phyloP scores from a whole-genome alignment of 371 early-diverging fungal species.

The Lichtheimia corymbifera region DNA sequence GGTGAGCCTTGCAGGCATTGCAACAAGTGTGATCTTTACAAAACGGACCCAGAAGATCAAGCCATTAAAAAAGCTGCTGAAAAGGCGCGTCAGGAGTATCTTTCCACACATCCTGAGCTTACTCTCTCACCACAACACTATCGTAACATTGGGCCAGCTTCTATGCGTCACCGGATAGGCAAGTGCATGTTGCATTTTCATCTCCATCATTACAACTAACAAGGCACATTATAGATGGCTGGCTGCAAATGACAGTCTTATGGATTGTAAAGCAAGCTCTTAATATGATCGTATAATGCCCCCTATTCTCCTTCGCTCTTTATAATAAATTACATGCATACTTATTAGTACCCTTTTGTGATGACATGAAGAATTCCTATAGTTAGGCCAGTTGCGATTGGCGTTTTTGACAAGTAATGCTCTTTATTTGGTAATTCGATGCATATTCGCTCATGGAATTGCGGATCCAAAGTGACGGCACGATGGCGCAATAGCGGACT shows the following conservation, averaged over 20 bases:
- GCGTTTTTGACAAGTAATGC: no score
- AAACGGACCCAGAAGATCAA: constrained; percentile 55
- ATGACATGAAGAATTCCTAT: no score
- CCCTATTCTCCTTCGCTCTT: not conserved
- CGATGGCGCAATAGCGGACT: constrained; percentile 6
- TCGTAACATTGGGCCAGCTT: constrained; percentile 32
- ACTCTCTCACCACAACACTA: constrained; percentile 11
- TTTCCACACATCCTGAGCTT: constrained; percentile 46
- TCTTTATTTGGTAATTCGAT: no score
- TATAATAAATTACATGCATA: no score
- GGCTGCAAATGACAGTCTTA: constrained; percentile 21
- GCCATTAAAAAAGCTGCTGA: constrained; percentile 47
- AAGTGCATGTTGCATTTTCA: not conserved
- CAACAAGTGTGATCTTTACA: constrained; percentile 62
- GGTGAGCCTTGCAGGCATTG: constrained; percentile 56
- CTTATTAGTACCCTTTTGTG: no score
- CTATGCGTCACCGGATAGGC: constrained; percentile 22
- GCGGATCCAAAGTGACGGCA: not conserved
- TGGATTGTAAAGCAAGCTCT: constrained; percentile 23
- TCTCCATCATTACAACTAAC: not conserved
- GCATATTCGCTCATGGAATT: no score
- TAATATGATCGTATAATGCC: constrained; percentile 16
- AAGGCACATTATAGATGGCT: constrained; percentile 17
- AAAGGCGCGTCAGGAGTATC: constrained; percentile 52
- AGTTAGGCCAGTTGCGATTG: no score